Base-by-base conservation (phyloP, 2,329 filamentous ascomycete genomes). In the Fusarium torulosum region DNA sequence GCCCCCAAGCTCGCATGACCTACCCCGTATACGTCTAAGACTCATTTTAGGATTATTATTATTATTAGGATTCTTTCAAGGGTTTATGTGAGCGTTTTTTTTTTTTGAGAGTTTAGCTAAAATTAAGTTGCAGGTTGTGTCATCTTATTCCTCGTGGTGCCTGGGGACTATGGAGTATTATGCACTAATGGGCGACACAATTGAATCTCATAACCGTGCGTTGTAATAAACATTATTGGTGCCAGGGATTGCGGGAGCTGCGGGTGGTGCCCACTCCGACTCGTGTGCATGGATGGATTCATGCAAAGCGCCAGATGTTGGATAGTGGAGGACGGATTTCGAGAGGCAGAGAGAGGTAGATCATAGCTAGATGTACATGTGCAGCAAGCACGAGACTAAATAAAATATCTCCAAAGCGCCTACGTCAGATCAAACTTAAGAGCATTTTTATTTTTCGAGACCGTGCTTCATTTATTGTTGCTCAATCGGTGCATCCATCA, bases 211-310 rank as follows among this genome's bases (percentile, higher is more conserved):
- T 37, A 49, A 49, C 15, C 31, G 21, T 37, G 15, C 45, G 3
- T 49, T 11, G 33, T 38, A 49, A 49, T 49, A 41, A 51, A 13
- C 25, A 31, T 51, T 41, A 51, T 51, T 41, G 47, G 25, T 51
- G 37, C n/a, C 35, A 51, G 47, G 47, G 47, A 20, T 29, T n/a
- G n/a, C n/a, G n/a, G n/a, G n/a, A n/a, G 23, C 41, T 49, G 20
- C 45, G 14, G 45, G 31, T 37, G 31, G 37, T 47, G 45, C 31
- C 45, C 45, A 49, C 45, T 38, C 13, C 11, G 21, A 10, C 41
- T 43, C 41, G 15, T 38, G 21, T 49, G 17, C 46, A 51, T 41
- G 35, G 47, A 31, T 51, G 46, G 23, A 41, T 41, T 40, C 23
- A 41, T 29, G 35, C 25, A 31, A 41, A n/a, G 47, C 25, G 35